These are phyloP conservation scores for Fusarium sublunatum DNA, from an alignment of 2,329 filamentous ascomycete species.

Conservation along the genomic window DNA sequence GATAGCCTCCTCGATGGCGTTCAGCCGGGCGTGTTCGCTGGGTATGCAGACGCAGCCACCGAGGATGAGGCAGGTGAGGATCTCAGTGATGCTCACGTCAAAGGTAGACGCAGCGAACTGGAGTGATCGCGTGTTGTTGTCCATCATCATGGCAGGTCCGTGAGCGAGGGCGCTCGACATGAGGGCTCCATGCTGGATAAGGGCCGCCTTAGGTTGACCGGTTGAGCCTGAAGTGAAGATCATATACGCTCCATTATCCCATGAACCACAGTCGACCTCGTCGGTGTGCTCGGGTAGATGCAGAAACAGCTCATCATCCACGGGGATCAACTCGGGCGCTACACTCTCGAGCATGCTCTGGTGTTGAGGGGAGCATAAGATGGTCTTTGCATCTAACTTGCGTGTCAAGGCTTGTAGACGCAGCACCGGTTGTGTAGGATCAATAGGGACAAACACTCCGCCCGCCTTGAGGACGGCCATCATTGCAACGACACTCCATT, in stretches of 20 bases:
- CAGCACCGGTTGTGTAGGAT: conserved; percentile 37
- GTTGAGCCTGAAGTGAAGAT: conserved; percentile 40
- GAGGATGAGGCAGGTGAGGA: conserved; percentile 29
- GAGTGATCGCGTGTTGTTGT: conserved; percentile 44
- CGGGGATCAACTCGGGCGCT: conserved; percentile 29
- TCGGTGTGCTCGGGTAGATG: background rate
- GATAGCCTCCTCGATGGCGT: conserved; percentile 47
- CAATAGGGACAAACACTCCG: conserved; percentile 41
- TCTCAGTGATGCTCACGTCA: conserved; percentile 47
- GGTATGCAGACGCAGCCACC: conserved; percentile 52
- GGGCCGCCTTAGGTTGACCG: conserved; percentile 33
- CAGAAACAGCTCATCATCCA: conserved; percentile 29
- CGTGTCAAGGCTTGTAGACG: conserved; percentile 24
- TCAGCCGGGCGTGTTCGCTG: conserved; percentile 54
- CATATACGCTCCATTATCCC: conserved; percentile 38
- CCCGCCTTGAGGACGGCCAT: conserved; percentile 45
- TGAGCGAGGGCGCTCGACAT: conserved; percentile 35
- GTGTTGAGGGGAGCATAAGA: conserved; percentile 41
- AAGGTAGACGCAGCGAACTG: conserved; percentile 51
- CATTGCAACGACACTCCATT: conserved; percentile 46
- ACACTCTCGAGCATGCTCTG: conserved; percentile 21
- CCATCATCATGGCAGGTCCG: conserved; percentile 42
- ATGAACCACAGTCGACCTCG: conserved; percentile 12
- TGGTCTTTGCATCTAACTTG: conserved; percentile 32
- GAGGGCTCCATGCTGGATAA: conserved; percentile 39